Conservation (phyloP, 495 filamentous ascomycete genomes). For the Pyrenula aspistea region DNA sequence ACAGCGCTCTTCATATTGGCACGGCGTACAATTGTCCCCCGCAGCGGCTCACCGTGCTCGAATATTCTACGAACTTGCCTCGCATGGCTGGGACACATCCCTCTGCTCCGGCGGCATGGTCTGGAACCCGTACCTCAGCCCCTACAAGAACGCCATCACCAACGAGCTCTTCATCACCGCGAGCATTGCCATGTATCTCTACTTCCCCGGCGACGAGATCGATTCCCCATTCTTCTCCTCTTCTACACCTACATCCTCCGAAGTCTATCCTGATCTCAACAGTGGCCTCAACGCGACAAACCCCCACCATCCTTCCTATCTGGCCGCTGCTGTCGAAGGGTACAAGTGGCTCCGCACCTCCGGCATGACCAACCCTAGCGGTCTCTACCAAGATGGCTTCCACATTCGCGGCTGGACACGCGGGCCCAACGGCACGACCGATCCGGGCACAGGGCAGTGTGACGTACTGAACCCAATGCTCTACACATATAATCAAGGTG, state of each 20-base stretch:
- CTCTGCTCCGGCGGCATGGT: slow-evolving; percentile 86
- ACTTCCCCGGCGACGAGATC: slow-evolving; percentile 73
- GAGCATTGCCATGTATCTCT: slow-evolving; percentile 79
- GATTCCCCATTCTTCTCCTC: slow-evolving; percentile 47
- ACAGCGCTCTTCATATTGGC: slow-evolving; percentile 48
- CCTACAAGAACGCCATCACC: slow-evolving; percentile 97
- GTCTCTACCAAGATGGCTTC: slow-evolving; percentile 81
- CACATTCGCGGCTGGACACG: slow-evolving; percentile 62
- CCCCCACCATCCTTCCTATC: slow-evolving; percentile 52
- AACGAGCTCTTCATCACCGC: slow-evolving; percentile 84
- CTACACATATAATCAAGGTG: slow-evolving; percentile 94
- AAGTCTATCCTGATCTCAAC: slow-evolving; percentile 6
- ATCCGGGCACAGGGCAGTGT: slow-evolving; percentile 45
- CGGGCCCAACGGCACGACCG: slow-evolving; percentile 32
- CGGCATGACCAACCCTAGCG: slow-evolving; percentile 72
- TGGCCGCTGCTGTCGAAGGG: slow-evolving; percentile 59
- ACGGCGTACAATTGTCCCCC: slow-evolving; percentile 63
- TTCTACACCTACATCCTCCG: slow-evolving; percentile 1
- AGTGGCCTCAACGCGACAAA: not conserved
- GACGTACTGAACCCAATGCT: slow-evolving; percentile 78
- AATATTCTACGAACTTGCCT: slow-evolving; percentile 81
- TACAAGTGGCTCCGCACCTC: slow-evolving; percentile 69
- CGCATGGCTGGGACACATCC: slow-evolving; percentile 65
- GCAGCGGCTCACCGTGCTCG: slow-evolving; percentile 76
- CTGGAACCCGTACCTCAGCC: slow-evolving; percentile 71